Conservation (phyloP, 345 rosid species). For the Physaria fendleri region DNA sequence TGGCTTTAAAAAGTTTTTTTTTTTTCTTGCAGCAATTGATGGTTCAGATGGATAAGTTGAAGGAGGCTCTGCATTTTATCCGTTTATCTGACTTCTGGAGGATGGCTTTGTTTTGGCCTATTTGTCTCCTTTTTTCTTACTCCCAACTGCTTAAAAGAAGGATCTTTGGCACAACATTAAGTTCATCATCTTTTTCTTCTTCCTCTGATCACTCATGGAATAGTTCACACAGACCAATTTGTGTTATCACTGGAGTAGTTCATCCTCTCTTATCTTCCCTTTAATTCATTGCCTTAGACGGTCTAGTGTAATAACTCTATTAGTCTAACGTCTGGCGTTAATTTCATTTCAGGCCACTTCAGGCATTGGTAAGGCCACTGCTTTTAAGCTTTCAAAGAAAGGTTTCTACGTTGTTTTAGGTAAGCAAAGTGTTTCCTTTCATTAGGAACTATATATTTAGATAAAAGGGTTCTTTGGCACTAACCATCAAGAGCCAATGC, state of each 20-base stretch:
- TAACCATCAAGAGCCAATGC: too few relatives aligned
- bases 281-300: neutral
- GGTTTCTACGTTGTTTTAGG: constrained; percentile 78
- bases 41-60: constrained; percentile 34
- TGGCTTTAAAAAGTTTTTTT: too few relatives aligned
- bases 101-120: constrained; percentile 66
- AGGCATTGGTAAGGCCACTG: constrained; percentile 77
- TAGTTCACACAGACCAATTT: constrained; percentile 39
- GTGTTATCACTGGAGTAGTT: constrained; percentile 75
- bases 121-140: constrained; percentile 49
- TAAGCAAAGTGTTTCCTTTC: constrained; percentile 17
- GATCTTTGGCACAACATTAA: constrained; percentile 28
- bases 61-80: constrained; percentile 39
- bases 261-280: too few relatives aligned
- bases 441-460: neutral
- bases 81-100: constrained; percentile 55
- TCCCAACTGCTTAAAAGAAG: constrained; percentile 37
- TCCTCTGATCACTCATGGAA: constrained; percentile 21
- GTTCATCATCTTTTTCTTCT: constrained; percentile 32
- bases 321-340: neutral
- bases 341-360: constrained; percentile 62
- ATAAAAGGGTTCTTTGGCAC: neutral
- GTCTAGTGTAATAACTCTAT: neutral
- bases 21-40: neutral
- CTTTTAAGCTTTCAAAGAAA: constrained; percentile 59